Conservation (phyloP, 306 rosid species). For the Parietaria judaica region DNA sequence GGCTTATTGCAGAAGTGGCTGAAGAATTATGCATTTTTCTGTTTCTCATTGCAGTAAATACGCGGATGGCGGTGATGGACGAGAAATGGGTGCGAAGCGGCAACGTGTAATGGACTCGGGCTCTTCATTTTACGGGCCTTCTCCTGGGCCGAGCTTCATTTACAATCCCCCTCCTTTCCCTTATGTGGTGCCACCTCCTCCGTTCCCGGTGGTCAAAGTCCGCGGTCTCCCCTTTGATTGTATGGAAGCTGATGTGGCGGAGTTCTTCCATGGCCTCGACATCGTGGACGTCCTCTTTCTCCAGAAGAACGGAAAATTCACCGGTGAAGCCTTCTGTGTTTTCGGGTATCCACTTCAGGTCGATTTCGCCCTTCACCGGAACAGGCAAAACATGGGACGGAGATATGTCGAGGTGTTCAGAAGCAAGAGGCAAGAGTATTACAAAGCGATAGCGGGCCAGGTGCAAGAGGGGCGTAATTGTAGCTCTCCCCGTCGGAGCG, state of each 20-base stretch:
- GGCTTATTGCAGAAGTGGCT: neutral
- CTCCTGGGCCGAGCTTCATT: constrained; percentile 70
- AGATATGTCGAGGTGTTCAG: constrained; percentile 90
- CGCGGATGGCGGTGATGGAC: constrained; percentile 71
- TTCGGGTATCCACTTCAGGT: constrained; percentile 89
- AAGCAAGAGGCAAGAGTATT: constrained; percentile 94
- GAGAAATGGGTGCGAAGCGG: constrained; percentile 91
- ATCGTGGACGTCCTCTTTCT: constrained; percentile 82
- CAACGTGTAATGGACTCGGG: constrained; percentile 74
- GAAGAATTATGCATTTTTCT: constrained; percentile 9
- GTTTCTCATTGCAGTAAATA: constrained; percentile 32
- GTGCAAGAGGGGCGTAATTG: constrained; percentile 55
- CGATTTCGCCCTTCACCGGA: constrained; percentile 86
- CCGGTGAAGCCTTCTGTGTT: constrained; percentile 90
- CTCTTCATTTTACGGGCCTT: constrained; percentile 65
- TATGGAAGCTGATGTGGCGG: constrained; percentile 79
- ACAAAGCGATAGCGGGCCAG: constrained; percentile 80
- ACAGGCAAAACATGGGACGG: constrained; percentile 83
- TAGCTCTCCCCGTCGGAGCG: constrained; percentile 64
- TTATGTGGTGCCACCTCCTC: constrained; percentile 69
- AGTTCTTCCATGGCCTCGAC: constrained; percentile 91
- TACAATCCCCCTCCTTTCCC: constrained; percentile 77
- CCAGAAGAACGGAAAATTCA: constrained; percentile 71
- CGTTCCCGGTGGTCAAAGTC: constrained; percentile 79
- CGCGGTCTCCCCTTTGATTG: constrained; percentile 95